Conservation (phyloP, 2,329 filamentous ascomycete genomes). For the Nemania serpens region DNA sequence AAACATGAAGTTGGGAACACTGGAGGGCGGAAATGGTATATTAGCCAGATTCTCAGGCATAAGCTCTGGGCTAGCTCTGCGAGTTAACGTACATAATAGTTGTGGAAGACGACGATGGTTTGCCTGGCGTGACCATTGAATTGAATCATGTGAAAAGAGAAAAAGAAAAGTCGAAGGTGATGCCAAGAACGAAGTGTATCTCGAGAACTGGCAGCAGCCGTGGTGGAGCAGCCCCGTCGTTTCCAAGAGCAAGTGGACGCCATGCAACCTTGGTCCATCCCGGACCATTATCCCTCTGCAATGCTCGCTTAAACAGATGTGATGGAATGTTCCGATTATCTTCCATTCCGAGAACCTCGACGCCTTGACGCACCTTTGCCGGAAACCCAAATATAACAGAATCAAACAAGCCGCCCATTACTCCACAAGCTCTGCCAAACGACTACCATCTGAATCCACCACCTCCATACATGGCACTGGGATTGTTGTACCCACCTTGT, state of each 20-base stretch:
- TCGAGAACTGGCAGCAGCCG: constrained; percentile 39
- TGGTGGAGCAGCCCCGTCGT: constrained; percentile 41
- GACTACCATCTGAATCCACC: constrained; percentile 70
- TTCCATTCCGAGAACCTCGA: constrained; percentile 38
- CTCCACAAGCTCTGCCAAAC: constrained; percentile 30
- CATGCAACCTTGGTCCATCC: constrained; percentile 43
- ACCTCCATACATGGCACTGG: constrained; percentile 75
- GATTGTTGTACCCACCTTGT: constrained; percentile 97
- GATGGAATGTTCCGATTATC: constrained; percentile 42
- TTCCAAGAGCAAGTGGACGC: constrained; percentile 44
- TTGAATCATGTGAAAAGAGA: constrained; percentile 32
- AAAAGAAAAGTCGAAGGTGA: constrained; percentile 33
- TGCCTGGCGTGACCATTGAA: constrained; percentile 59
- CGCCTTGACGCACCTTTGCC: constrained; percentile 37
- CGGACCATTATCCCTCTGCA: constrained; percentile 44
- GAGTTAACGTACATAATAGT: constrained; percentile 70
- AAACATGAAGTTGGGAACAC: constrained; percentile 45
- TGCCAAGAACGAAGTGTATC: constrained; percentile 39
- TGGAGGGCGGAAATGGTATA: constrained; percentile 53
- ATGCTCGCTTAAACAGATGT: constrained; percentile 55
- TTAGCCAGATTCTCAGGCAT: constrained; percentile 49
- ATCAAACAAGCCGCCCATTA: constrained; percentile 33
- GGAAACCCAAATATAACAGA: constrained; percentile 36
- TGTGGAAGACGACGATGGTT: constrained; percentile 73
- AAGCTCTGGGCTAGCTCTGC: constrained; percentile 46